A percentile compares a stretch with the other conserved stretches of the same genome.
phyloP scores from a whole-genome alignment of 805 yeast species.

The Hanseniaspora lachancei region DNA sequence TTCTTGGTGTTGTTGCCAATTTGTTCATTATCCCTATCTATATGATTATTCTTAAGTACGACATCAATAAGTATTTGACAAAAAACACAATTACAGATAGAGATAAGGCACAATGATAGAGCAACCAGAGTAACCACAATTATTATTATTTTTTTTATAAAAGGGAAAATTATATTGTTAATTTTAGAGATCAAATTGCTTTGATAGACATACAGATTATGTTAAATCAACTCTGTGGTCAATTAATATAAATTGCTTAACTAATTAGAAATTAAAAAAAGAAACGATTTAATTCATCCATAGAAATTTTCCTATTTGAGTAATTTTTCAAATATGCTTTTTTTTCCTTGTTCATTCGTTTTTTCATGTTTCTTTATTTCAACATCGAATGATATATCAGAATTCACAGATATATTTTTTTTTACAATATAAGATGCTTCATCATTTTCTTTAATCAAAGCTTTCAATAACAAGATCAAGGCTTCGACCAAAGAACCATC shows the following conservation, averaged over 20 bases:
- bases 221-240: neutral
- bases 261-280: neutral
- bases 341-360: neutral
- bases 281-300: neutral
- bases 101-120: slow-evolving; percentile 14
- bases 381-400: neutral
- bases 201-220: no score
- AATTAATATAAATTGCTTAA: neutral
- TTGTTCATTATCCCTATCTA: slow-evolving; percentile 47
- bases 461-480: neutral
- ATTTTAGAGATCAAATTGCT: no score
- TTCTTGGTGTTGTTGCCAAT: slow-evolving; percentile 37
- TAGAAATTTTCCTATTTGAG: neutral
- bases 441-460: no score
- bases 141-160: no score
- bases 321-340: neutral
- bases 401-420: neutral
- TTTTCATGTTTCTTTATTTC: neutral
- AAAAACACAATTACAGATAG: slow-evolving; percentile 16
- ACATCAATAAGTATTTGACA: slow-evolving; percentile 39
- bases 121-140: no score
- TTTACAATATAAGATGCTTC: no score
- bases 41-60: slow-evolving; percentile 36
- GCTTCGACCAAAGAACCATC: neutral
- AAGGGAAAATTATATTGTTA: no score